Evolutionary conservation across 2,329 filamentous ascomycete species (phyloP), one percentile per base, ranked within the genome.

Genomic region (Fusarium scirpi): DNA sequence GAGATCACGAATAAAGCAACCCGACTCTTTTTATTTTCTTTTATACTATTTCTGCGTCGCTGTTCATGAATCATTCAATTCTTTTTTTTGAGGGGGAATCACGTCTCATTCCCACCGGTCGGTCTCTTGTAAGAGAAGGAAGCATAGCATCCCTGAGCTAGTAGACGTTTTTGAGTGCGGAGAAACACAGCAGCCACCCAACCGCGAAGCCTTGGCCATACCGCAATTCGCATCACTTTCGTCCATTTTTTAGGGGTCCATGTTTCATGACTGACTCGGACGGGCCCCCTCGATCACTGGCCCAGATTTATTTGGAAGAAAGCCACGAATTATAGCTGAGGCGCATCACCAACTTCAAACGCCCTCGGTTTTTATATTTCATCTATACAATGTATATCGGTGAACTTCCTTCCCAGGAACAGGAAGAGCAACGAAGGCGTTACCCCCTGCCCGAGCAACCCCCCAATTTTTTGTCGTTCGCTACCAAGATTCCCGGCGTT

Each of bases 1-100:
- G 80, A 70, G 79, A 82, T 67, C 72, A 72, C 72, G 79, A 81
- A 64, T 78, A 78, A 74, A 75, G 59, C 67, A 56, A 63, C 32
- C 29, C 61, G 49, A 53, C 25, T 8, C 34, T 27, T 41, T 51
- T 61, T 5, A 24, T 24, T 67, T 61, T 67, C 38, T n/a, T 45
- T 25, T 25, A 25, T 25, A 41, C 27, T 43, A 25, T 43, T 29
- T 52, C 34, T 67, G 52, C 63, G 40, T 47, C 38, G 20, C 25
- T 49, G 44, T 47, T 58, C 43, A 58, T 56, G 53, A 67, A 54
- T 51, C 30, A 58, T 69, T 58, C 61, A 59, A 59, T 70, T 70
- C 45, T 59, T 44, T 59, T n/a, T 51, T 51, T 38, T 34, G 47
- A 67, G 30, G 38, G 43, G 27, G 34, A 25, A n/a, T 27, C 44